Evolutionary conservation across 1,284 basidiomycete species (phyloP), one percentile per base, ranked within the genome.

Genomic region (Cutaneotrichosporon arboriforme): DNA sequence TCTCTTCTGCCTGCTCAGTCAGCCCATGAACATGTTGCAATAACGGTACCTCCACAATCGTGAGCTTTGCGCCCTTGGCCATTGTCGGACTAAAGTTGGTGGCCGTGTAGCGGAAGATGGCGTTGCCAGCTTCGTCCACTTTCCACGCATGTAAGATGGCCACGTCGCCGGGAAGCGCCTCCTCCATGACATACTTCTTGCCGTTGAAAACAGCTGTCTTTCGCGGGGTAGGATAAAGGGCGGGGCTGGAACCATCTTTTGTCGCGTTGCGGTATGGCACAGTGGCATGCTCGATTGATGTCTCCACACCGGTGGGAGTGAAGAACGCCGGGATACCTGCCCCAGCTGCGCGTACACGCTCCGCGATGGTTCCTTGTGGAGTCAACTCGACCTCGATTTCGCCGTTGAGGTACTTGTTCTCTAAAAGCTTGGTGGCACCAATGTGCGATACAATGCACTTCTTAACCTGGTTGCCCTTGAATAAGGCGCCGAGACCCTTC

Each of bases 311-410:
- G 1, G 92, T 94, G 1, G 90, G 91, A 1, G 90, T 97, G 76
- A 81, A 97, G 79, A 97, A 94, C 8, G 88, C 92, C 4, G 92
- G 92, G 58, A 94, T 91, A 50, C 92, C 92, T 17, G 90, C 88
- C 4, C 88, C 92, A 52, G 90, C 89, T 4, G 92, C 88, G 23
- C 92, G 84, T 55, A 93, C 80, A 54, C 90, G 84, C 68, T 94
- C 93, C 14, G 87, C 85, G 22, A 97, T 81, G 10, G 89, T 92
- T 8, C 84, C 74, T 55, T 76, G 74, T 9, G 75, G 76, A 3
- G 68, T 87, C 23, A 94, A 83, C 67, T 94, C 90, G 46, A 94
- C 76, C 4, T 85, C 84, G 58, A 93, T 84, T 61, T 86, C 76
- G 51, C 90, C 90, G 20, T 81, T 79, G 42, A 93, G 81, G 74